Evolutionary conservation across 805 yeast genomes (phyloP), one percentile per base, ranked within the genome.

Genomic region (Spathaspora gorwiae): DNA sequence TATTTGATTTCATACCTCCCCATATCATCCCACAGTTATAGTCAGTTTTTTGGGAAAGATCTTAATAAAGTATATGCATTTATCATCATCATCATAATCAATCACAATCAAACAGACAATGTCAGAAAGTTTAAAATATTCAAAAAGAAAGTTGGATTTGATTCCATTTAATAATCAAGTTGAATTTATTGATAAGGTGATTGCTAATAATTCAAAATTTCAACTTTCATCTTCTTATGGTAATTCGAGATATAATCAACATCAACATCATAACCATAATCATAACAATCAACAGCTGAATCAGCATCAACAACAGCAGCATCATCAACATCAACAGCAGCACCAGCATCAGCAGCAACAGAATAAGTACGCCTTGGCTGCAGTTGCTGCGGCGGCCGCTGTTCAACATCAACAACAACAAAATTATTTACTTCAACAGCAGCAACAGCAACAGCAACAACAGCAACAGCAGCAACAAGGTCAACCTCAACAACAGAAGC

Each of bases 351-450:
- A 12, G 10, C 46, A 42, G 35, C 59, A 53, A 43, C 60, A 54
- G 36, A 53, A 55, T 44, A 58, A 60, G 46, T 60, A 59, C 42
- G 55, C 64, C 1, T 50, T 55, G 40, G 61, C 65, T 13, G 60
- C 67, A 6, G 61, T 58, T 5, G 64, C 65, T 3, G 65, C 62
- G 2, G 60, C 67, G n/a, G 67, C 67, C 12, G 65, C 63, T 12
- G 64, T 57, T 15, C 63, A 57, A 37, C 65, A 61, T 36, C 66
- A 57, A 37, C 57, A 53, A 26, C 55, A 51, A 26, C 60, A 55
- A 36, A 47, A 47, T 32, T 51, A 50, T 44, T 44, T 50, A 29
- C 50, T 45, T 14, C 62, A 54, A 39, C 55, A 54, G 32, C 52
- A 48, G 29, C 54, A 47, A 13, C 39, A 19, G n/a, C 47, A 19